Evolutionary conservation across 2,329 filamentous ascomycete species (phyloP), one percentile per base, ranked within the genome.

Genomic region (Bipolaris bicolor): DNA sequence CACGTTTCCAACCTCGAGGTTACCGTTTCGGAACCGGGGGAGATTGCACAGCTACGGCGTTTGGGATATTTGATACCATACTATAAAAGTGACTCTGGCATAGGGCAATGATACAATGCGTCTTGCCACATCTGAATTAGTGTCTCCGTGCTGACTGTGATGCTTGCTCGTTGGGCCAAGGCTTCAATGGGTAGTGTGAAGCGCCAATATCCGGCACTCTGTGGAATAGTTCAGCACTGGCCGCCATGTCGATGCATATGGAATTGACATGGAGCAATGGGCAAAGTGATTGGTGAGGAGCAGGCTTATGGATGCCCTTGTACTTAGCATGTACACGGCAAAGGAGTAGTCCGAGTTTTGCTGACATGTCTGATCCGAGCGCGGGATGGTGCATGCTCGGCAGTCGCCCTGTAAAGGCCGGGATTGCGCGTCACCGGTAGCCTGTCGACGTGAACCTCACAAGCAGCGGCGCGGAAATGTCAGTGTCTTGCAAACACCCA

Each of bases 41-140:
- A 63, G 61, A 57, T 66, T 63, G 64, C 63, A 67, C 66, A 62
- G 65, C 62, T 69, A 57, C 59, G 71, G 71, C 68, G 71, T 73
- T 72, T 57, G 53, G 63, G 66, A 61, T 68, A 59, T 65, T 63
- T 65, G 64, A 66, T 63, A 66, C 55, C 63, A 71, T 62, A 71
- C 49, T 60, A 45, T 20, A 61, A 70, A 70, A 65, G 64, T 63
- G 67, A 64, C 56, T 57, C 54, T 66, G 65, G 55, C 56, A 60
- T 57, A 63, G 64, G 65, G 60, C 61, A 68, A 71, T 67, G 56
- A 61, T 58, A 70, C 60, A 64, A 57, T 57, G 52, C 52, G 55
- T 62, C 58, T 60, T 58, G 61, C 60, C 63, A 36, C 48, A 29
- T 51, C 52, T 41, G 55, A 39, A 51, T 20, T 16, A 10, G 36